Base-by-base conservation (phyloP, 805 yeast genomes). In the Scheffersomyces ergatensis region DNA sequence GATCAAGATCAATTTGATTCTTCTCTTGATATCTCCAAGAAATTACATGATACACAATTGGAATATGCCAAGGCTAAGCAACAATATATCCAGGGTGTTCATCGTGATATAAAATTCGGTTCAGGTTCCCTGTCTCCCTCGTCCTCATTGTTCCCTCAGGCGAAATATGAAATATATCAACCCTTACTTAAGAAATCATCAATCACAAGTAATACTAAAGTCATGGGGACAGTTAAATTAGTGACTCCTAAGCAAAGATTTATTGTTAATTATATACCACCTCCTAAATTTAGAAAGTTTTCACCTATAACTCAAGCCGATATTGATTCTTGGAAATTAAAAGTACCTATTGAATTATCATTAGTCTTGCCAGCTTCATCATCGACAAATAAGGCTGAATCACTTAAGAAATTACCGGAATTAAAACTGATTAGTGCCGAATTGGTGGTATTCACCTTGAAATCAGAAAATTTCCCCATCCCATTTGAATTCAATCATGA, bases 401-500 rank as follows among this genome's bases (percentile, higher is more conserved):
- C 16, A 13, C 33, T 47, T 0, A 41, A 35, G 16, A 53, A 51
- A 25, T 51, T 53, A 2, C 65, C 68, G 0, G 56, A 54, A 33
- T 43, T 62, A 34, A 58, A 52, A 29, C 13, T 36, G 2, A 44
- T 57, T 8, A 25, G 33, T 2, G 57, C 60, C 2, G 71, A 65
- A 30, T 52, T 69, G 20, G 58, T 58, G 3, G 70, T 57, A 1
- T 37, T 60, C 24, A 61, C 72, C 16, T 44, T 61, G 14, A 49
- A 57, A 33, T 62, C 73, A 2, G 53, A 57, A 12, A 55, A 58
- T 36, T 46, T 50, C 19, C 63, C 69, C 2, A 63, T 69, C 11
- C 73, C 75, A 2, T 39, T 69, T 8, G 75, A 67, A 48, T 42
- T 69, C 21, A 55, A 58, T 40, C 70, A 67, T 45, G 70, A 62